These are phyloP conservation scores for Kurtzmaniella cleridarum DNA, from an alignment of 805 yeast genomes.

Conservation along the genomic window DNA sequence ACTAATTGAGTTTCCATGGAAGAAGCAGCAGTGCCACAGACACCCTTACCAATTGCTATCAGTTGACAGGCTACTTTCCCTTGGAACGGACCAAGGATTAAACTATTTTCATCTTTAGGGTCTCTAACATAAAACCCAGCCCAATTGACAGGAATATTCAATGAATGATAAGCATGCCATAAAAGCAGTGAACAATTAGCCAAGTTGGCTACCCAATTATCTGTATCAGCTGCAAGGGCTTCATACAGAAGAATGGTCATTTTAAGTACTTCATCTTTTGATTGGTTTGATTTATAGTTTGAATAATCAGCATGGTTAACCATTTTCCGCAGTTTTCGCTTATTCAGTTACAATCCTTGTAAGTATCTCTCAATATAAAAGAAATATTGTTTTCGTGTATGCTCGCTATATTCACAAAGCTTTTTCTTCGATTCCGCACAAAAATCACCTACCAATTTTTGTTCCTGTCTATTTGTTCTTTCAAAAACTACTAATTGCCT, in stretches of 20 bases:
- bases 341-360: too few species aligned
- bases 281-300: conserved; percentile 36
- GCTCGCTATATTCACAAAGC: too few species aligned
- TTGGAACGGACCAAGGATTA: conserved; percentile 88
- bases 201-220: conserved; percentile 85
- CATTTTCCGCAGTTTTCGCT: not conserved
- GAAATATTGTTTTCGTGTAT: too few species aligned
- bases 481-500: too few species aligned
- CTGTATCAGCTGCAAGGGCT: conserved; percentile 57
- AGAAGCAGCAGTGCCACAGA: conserved; percentile 82
- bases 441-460: too few species aligned
- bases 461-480: too few species aligned
- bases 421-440: too few species aligned
- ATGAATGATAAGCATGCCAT: conserved; percentile 80
- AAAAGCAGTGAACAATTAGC: conserved; percentile 81
- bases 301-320: conserved; percentile 72
- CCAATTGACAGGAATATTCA: conserved; percentile 71
- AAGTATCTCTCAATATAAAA: too few species aligned
- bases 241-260: conserved; percentile 54
- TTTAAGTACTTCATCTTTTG: conserved; percentile 53
- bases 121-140: conserved; percentile 78
- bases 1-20: conserved; percentile 64
- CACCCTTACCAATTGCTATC: conserved; percentile 77
- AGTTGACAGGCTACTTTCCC: conserved; percentile 95
- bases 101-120: conserved; percentile 26